Conservation (phyloP, 352 stramenopile species). For the Globisporangium orthogonon region DNA sequence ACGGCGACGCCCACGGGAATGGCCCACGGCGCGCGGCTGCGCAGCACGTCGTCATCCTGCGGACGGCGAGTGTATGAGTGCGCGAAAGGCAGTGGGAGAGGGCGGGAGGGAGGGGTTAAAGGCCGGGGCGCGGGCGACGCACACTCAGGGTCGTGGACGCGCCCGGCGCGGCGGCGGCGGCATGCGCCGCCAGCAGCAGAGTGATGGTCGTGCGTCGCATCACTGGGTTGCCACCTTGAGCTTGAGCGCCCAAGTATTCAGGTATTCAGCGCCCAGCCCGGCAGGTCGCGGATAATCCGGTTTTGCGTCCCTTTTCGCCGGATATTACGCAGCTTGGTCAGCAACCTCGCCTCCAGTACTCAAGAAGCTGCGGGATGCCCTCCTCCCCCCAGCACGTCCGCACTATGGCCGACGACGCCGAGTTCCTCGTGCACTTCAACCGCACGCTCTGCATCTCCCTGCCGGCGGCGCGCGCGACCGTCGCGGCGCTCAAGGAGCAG, state of each 20-base stretch:
- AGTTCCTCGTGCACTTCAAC: slow-evolving; percentile 82
- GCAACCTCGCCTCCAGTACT: too few species aligned
- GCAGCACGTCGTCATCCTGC: slow-evolving; percentile 1
- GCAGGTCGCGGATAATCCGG: too few species aligned
- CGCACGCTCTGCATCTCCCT: slow-evolving; percentile 71
- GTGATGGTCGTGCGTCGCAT: neutral
- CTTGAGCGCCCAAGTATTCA: too few species aligned
- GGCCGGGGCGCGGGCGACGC: too few species aligned
- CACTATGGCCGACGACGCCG: slow-evolving; percentile 22
- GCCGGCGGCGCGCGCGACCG: slow-evolving; percentile 21
- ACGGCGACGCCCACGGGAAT: slow-evolving; percentile 11
- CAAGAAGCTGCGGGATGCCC: too few species aligned
- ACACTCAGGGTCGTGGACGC: too few species aligned
- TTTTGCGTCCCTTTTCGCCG: too few species aligned
- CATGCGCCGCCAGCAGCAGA: neutral
- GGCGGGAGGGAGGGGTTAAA: neutral
- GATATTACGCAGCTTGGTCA: too few species aligned
- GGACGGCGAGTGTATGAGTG: neutral
- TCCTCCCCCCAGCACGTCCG: neutral
- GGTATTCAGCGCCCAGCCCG: too few species aligned
- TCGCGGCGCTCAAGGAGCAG: slow-evolving; percentile 30
- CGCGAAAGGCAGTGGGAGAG: neutral
- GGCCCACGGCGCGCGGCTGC: slow-evolving; percentile 1
- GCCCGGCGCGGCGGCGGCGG: too few species aligned
- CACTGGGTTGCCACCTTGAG: too few species aligned